Evolutionary conservation across 371 early-diverging fungal genomes (phyloP).

Genomic region (Mucor plumbeus): DNA sequence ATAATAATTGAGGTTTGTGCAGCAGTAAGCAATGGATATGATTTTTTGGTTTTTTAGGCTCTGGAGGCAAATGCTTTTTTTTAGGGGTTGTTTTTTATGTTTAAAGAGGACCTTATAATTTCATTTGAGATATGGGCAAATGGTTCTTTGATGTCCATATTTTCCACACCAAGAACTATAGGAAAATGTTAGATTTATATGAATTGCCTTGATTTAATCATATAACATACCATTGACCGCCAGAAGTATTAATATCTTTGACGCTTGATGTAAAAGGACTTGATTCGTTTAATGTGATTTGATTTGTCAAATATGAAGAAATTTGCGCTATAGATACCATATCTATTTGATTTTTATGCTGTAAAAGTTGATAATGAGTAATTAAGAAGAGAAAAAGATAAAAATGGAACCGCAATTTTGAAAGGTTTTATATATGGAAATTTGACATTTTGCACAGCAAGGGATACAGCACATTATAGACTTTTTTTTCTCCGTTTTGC

Average conservation of each 20-base stretch:
- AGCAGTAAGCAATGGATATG: background rate
- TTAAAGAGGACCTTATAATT: background rate
- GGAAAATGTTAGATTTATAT: background rate
- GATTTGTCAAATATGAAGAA: background rate
- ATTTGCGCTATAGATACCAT: background rate
- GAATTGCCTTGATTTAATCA: background rate
- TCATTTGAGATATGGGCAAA: slow-evolving; percentile 20
- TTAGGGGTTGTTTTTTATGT: background rate
- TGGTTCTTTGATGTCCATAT: slow-evolving; percentile 20
- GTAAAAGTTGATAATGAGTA: background rate
- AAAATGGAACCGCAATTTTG: background rate
- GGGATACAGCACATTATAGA: background rate
- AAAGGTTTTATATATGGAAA: slow-evolving; percentile 4
- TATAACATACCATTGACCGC: slow-evolving; percentile 28
- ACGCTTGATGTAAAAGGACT: background rate
- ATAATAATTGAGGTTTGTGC: background rate
- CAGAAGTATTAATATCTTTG: slow-evolving; percentile 18
- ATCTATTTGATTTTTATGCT: background rate
- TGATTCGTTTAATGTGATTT: background rate
- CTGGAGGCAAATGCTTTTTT: background rate
- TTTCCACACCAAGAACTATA: slow-evolving; percentile 25
- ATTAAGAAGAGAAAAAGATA: background rate
- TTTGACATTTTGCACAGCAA: slow-evolving; percentile 5
- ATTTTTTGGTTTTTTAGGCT: background rate
- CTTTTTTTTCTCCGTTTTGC: background rate